Evolutionary conservation across 2,329 filamentous ascomycete species (phyloP), one percentile per base, ranked within the genome.

Genomic region (Hypoxylon sp.): DNA sequence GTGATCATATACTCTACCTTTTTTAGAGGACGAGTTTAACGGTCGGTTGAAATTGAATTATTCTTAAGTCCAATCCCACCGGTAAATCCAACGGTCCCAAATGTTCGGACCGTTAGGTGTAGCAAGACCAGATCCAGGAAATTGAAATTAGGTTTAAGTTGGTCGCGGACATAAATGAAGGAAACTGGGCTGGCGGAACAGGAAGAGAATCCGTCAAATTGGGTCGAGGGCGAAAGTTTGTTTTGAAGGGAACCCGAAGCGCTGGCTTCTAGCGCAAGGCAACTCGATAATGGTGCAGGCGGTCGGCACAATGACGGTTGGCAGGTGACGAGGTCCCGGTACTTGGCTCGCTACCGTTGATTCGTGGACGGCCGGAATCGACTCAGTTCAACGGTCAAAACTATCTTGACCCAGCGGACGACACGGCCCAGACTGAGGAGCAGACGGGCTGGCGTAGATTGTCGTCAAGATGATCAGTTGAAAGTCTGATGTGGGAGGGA

Each of bases 171-270:
- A 69, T 70, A 54, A 61, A 68, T 58, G 49, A 63, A 35, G 31
- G 33, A 61, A 60, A 63, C 22, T 25, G 14, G 57, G 20, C 65
- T 51, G 66, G 53, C 42, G 54, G 64, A 59, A 64, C 48, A 37
- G 25, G 27, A 53, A 64, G 37, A 64, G 48, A 68, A 64, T 68
- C 75, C 73, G 73, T 75, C 65, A 68, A 67, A 69, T 68, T 74
- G 75, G 75, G 74, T 72, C 73, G 71, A 64, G 53, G 70, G 53
- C 61, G 64, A 74, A 76, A 69, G 73, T 71, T 74, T 70, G 74
- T 73, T 44, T 49, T 31, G 37, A 49, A 42, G 50, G 49, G 66
- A 72, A 71, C 72, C 73, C 71, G 67, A 68, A 72, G 65, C 55
- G 46, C 69, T 73, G 70, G 75, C 69, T 72, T 72, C 68, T 68